Percentiles rank a stretch among this genome's conserved stretches.
Evolutionary conservation across 2,329 filamentous ascomycete genomes (phyloP).

Genomic region (Sclerotinia subarctica): DNA sequence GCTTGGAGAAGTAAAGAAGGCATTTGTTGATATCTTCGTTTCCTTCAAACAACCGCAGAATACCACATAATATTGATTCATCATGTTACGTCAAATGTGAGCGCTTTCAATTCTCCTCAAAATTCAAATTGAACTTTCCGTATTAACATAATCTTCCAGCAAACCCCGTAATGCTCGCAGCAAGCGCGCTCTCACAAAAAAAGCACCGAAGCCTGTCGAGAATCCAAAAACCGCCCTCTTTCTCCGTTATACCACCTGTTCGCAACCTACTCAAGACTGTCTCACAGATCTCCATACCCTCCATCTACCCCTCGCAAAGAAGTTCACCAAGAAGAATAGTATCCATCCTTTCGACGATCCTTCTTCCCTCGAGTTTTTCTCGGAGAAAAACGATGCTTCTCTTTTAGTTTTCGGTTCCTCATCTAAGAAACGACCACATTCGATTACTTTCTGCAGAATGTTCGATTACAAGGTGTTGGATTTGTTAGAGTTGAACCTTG

Average conservation of each 20-base stretch:
- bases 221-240: conserved; percentile 89
- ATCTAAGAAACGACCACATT: conserved; percentile 94
- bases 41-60: conserved; percentile 9
- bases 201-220: conserved; percentile 83
- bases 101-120: neutral
- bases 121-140: neutral
- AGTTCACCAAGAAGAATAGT: conserved; percentile 95
- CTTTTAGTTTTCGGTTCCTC: conserved; percentile 80
- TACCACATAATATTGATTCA: conserved; percentile 28
- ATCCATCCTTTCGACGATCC: conserved; percentile 93
- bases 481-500: conserved; percentile 87
- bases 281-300: conserved; percentile 81
- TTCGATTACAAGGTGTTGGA: conserved; percentile 88
- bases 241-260: conserved; percentile 82
- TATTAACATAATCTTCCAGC: conserved; percentile 39
- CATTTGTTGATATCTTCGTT: conserved; percentile 22
- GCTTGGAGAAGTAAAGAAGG: conserved; percentile 23
- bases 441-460: conserved; percentile 75
- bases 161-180: conserved; percentile 82
- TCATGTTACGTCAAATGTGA: conserved; percentile 41
- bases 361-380: conserved; percentile 88
- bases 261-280: conserved; percentile 76
- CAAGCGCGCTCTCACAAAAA: conserved; percentile 90
- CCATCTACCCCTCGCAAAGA: conserved; percentile 79
- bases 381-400: conserved; percentile 90